Evolutionary conservation across 2,329 filamentous ascomycete genomes (phyloP).

Genomic region (Neonectria ditissima): DNA sequence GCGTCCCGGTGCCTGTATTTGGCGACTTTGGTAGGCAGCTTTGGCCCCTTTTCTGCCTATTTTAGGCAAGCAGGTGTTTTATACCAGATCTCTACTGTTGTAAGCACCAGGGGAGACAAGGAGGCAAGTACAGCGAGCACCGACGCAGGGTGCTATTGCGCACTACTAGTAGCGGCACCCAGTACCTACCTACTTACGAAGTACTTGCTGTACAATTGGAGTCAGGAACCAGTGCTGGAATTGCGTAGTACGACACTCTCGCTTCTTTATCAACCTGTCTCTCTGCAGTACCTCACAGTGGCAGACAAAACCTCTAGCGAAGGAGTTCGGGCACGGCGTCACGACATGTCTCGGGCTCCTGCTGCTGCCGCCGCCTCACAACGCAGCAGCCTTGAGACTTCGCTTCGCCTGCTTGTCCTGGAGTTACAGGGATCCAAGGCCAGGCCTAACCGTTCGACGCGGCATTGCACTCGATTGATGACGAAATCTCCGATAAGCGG

Average conservation of each 20-base stretch:
- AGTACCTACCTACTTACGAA: too few relatives aligned
- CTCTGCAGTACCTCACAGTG: neutral
- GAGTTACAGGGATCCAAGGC: constrained; percentile 24
- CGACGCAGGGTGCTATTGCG: neutral
- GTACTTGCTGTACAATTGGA: too few relatives aligned
- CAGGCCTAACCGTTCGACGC: constrained; percentile 14
- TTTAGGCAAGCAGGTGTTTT: neutral
- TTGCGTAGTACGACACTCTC: neutral
- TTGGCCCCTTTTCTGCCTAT: neutral
- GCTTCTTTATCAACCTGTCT: neutral
- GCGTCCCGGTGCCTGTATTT: neutral
- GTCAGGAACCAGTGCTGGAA: neutral
- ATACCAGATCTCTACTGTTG: neutral
- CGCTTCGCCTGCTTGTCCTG: constrained; percentile 1
- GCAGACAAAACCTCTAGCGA: neutral
- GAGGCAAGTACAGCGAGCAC: neutral
- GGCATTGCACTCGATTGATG: constrained; percentile 33
- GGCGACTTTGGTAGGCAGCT: neutral
- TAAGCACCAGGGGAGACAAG: neutral
- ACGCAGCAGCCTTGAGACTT: constrained; percentile 4
- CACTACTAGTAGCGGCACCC: too few relatives aligned
- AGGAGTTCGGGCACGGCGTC: neutral
- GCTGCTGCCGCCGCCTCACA: neutral
- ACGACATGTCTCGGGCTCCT: neutral
- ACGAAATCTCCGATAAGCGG: constrained; percentile 47